Percentiles rank a stretch among this genome's conserved stretches.
phyloP scores from a whole-genome alignment of 768 basidiomycete species.

The Boletus coccyginus region DNA sequence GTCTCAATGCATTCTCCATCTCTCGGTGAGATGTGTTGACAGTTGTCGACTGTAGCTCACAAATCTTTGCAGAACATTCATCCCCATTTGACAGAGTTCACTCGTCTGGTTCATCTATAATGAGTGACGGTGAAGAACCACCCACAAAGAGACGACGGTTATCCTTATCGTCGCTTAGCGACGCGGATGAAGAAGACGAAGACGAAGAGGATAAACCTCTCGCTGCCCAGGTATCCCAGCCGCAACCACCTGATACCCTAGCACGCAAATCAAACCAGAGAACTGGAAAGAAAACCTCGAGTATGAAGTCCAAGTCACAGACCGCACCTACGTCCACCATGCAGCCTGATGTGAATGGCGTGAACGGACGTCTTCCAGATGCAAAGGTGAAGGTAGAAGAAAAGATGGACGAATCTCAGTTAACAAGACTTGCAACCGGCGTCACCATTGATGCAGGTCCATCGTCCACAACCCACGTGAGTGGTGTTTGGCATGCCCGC shows the following conservation, averaged over 20 bases:
- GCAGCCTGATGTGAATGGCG: constrained; percentile 36
- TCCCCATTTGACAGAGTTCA: constrained; percentile 18
- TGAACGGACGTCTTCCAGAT: constrained; percentile 49
- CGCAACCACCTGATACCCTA: constrained; percentile 29
- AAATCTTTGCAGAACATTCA: constrained; percentile 21
- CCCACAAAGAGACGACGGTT: constrained; percentile 52
- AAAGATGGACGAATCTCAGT: constrained; percentile 73
- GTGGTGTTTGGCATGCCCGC: constrained; percentile 16
- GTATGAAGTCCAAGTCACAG: constrained; percentile 59
- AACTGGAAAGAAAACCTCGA: constrained; percentile 54
- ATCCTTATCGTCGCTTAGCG: constrained; percentile 55
- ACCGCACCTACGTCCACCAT: constrained; percentile 47
- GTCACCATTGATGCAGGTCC: constrained; percentile 70
- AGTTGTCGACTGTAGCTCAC: constrained; percentile 3
- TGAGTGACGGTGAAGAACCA: constrained; percentile 45
- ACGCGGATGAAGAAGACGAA: constrained; percentile 40
- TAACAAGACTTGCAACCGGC: constrained; percentile 75
- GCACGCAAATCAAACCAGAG: constrained; percentile 37
- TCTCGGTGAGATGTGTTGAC: constrained; percentile 40
- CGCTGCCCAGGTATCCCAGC: constrained; percentile 43
- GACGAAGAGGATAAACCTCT: constrained; percentile 61
- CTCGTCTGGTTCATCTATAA: constrained; percentile 40
- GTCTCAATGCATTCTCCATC: constrained; percentile 52
- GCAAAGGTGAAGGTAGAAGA: constrained; percentile 70
- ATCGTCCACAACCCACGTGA: constrained; percentile 45